These are phyloP conservation scores for Cyanodermella asteris DNA, from an alignment of 2,329 filamentous ascomycete genomes.

Conservation along the genomic window DNA sequence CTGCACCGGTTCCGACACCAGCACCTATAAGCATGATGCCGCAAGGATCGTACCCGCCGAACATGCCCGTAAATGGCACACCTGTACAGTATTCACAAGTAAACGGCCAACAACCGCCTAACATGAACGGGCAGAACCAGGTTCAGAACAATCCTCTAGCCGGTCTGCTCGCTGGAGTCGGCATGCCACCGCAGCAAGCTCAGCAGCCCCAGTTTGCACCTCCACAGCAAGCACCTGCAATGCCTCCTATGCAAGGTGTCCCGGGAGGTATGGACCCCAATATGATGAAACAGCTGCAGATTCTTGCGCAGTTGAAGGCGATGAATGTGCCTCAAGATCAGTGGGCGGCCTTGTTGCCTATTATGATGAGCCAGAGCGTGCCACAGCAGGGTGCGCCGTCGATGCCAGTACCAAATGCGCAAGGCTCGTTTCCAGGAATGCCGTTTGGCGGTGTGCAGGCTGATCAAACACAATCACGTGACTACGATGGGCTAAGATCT, in stretches of 20 bases:
- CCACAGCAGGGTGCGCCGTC: slow-evolving; percentile 13
- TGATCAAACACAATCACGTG: slow-evolving; percentile 24
- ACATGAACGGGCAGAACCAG: too few species aligned
- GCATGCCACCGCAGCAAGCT: too few species aligned
- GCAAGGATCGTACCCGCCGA: slow-evolving; percentile 20
- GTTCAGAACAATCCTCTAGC: too few species aligned
- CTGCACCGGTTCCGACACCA: too few species aligned
- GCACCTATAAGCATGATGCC: too few species aligned
- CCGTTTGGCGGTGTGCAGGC: not conserved
- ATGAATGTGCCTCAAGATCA: slow-evolving; percentile 61
- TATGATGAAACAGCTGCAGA: slow-evolving; percentile 46
- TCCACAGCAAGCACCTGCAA: slow-evolving; percentile 10
- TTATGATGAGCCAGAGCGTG: too few species aligned
- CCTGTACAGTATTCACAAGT: too few species aligned
- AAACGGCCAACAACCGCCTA: too few species aligned
- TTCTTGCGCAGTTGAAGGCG: slow-evolving; percentile 53
- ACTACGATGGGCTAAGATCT: slow-evolving; percentile 30
- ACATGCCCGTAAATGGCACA: too few species aligned
- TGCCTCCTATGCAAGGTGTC: slow-evolving; percentile 9
- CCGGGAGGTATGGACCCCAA: slow-evolving; percentile 15
- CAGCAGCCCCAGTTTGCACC: too few species aligned
- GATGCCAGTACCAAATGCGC: slow-evolving; percentile 13
- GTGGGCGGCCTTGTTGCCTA: slow-evolving; percentile 37
- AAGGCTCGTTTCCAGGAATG: slow-evolving; percentile 12
- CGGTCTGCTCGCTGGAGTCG: too few species aligned